phyloP scores from a whole-genome alignment of 208 protist genomes.

The Angomonas deanei region DNA sequence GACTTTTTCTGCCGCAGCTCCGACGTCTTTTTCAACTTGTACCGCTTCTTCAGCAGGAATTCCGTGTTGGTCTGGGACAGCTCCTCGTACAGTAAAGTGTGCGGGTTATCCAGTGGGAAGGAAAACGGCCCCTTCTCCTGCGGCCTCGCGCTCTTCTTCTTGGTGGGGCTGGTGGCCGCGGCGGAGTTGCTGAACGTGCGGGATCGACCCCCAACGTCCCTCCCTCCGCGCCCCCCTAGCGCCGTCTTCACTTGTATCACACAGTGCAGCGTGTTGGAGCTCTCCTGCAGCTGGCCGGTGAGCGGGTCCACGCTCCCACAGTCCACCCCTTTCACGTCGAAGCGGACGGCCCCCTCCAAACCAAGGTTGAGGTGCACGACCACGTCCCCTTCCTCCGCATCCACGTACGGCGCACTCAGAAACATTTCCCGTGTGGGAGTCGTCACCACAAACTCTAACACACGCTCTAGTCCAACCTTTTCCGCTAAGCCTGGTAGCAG shows the following conservation, averaged over 20 bases:
- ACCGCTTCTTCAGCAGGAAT: slow-evolving; percentile 12
- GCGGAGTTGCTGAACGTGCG: neutral
- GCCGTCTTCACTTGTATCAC: neutral
- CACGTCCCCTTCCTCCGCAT: slow-evolving; percentile 32
- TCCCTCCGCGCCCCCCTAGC: neutral
- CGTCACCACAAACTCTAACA: slow-evolving; percentile 56
- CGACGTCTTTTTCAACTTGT: slow-evolving; percentile 4
- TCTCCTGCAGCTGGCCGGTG: slow-evolving; percentile 25
- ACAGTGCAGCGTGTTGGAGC: slow-evolving; percentile 37
- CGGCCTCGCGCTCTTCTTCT: neutral
- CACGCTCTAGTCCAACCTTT: slow-evolving; percentile 53
- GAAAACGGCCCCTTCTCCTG: neutral
- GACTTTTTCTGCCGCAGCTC: neutral
- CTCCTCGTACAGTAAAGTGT: slow-evolving; percentile 41
- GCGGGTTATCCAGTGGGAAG: slow-evolving; percentile 47
- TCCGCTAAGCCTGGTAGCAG: slow-evolving; percentile 46
- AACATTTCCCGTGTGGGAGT: slow-evolving; percentile 30
- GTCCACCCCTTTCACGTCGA: slow-evolving; percentile 40
- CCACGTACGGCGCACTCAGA: slow-evolving; percentile 26
- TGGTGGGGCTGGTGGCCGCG: neutral
- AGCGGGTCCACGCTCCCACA: slow-evolving; percentile 34
- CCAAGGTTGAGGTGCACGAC: slow-evolving; percentile 44
- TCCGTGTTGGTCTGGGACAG: slow-evolving; percentile 17
- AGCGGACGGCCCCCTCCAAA: slow-evolving; percentile 32
- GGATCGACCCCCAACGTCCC: neutral